Evolutionary conservation across 2,329 filamentous ascomycete species (phyloP).

Genomic region (Davidsoniella neocaledoniae): DNA sequence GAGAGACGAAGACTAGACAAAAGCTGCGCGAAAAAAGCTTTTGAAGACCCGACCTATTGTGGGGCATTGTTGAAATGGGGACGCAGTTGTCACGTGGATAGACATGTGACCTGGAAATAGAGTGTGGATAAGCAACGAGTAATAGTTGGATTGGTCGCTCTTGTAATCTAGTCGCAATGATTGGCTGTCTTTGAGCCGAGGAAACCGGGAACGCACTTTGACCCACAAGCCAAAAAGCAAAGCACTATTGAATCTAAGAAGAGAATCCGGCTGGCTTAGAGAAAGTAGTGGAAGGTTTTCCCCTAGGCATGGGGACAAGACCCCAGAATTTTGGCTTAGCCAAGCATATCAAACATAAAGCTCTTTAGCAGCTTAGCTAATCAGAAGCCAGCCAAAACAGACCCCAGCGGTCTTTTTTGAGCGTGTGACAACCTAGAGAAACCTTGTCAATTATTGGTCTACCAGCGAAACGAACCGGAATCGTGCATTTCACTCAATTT

Average conservation of each 20-base stretch:
- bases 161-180: slow-evolving; percentile 11
- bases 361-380: too few species aligned
- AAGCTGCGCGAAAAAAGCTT: background rate
- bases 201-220: slow-evolving; percentile 5
- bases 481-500: background rate
- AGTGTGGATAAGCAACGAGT: background rate
- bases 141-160: slow-evolving; percentile 3
- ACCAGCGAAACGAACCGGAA: background rate
- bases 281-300: too few species aligned
- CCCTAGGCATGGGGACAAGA: too few species aligned
- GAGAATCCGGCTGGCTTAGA: too few species aligned
- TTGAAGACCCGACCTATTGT: background rate
- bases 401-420: background rate
- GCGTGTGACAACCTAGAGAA: background rate
- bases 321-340: too few species aligned
- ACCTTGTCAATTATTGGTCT: background rate
- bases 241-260: too few species aligned
- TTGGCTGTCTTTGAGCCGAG: slow-evolving; percentile 11
- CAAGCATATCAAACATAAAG: background rate
- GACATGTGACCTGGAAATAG: background rate
- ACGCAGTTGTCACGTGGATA: background rate
- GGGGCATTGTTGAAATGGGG: background rate
- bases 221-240: background rate
- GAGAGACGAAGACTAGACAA: slow-evolving; percentile 9
- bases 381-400: too few species aligned